These are phyloP conservation scores for Pinus taeda DNA, from an alignment of 75 land plant species.

Conservation along the genomic window DNA sequence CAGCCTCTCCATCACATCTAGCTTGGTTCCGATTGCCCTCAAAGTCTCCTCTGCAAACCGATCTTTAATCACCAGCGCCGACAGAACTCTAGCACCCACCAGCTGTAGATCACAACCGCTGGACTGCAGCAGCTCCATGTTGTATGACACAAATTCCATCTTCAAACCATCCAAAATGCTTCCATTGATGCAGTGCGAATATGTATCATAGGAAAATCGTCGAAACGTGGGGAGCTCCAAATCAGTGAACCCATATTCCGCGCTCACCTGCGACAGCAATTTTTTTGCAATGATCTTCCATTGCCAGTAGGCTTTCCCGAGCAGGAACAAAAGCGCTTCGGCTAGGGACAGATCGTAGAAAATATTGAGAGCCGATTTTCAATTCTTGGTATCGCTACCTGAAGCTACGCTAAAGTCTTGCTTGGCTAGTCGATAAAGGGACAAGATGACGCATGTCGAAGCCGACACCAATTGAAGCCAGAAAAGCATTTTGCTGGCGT, in stretches of 20 bases:
- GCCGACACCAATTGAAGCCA: conserved; percentile 52
- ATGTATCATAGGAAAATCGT: conserved; percentile 84
- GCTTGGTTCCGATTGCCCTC: neutral
- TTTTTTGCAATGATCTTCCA: conserved; percentile 37
- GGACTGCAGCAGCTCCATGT: conserved; percentile 51
- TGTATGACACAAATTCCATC: conserved; percentile 75
- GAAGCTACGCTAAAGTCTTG: conserved; percentile 42
- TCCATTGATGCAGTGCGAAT: conserved; percentile 59
- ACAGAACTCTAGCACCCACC: conserved; percentile 32
- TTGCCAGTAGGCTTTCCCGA: neutral
- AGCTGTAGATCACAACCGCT: conserved; percentile 54
- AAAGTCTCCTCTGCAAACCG: neutral
- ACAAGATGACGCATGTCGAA: conserved; percentile 47
- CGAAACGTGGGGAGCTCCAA: conserved; percentile 26
- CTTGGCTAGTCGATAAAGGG: conserved; percentile 28
- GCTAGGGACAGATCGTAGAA: conserved; percentile 35
- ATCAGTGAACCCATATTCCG: conserved; percentile 27
- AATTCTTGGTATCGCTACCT: conserved; percentile 34
- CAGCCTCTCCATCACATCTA: conserved; percentile 51
- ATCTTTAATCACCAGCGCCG: conserved; percentile 4
- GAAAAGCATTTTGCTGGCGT: conserved; percentile 52
- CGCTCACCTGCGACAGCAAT: conserved; percentile 48
- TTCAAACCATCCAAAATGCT: conserved; percentile 82
- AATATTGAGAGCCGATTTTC: conserved; percentile 42
- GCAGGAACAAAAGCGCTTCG: conserved; percentile 65